These are phyloP conservation scores for Aspergillus pseudotamarii DNA, from an alignment of 2,329 filamentous ascomycete species.

Conservation along the genomic window DNA sequence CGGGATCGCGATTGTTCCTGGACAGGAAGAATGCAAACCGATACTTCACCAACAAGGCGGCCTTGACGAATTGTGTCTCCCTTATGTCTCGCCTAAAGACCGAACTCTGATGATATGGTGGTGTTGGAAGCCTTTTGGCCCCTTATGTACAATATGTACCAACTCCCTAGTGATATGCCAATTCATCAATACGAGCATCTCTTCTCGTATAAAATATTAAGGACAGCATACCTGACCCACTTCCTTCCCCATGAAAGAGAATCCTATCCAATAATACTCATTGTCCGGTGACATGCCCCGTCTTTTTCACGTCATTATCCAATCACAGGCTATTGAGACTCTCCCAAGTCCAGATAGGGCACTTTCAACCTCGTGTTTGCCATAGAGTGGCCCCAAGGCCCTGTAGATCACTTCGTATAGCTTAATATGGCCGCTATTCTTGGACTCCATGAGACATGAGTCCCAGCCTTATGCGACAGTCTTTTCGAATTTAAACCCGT, in stretches of 20 bases:
- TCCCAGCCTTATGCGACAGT: not conserved
- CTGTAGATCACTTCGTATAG: not conserved
- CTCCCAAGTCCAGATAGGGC: not conserved
- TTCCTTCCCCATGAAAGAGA: not conserved
- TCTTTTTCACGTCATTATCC: not conserved
- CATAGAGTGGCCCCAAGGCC: not conserved
- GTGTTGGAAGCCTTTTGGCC: not conserved
- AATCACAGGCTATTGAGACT: not conserved
- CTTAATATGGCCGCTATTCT: not conserved
- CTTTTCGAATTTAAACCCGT: not conserved
- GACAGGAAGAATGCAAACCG: too few species aligned
- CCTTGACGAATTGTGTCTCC: too few species aligned
- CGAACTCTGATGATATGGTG: not conserved
- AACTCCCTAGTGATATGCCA: not conserved
- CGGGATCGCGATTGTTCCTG: too few species aligned
- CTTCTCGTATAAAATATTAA: not conserved
- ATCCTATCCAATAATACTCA: not conserved
- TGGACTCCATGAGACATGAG: not conserved
- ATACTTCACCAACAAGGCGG: accelerated
- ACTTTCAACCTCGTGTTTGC: not conserved
- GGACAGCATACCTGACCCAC: not conserved
- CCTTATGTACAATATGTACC: not conserved
- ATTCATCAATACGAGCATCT: not conserved
- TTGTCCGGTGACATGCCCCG: not conserved
- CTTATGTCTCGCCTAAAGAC: not conserved